A percentile compares a stretch with the other conserved stretches of the same genome.
These are phyloP conservation scores for Rhodamnia argentea DNA, from an alignment of 345 rosid genomes.

Conservation along the genomic window DNA sequence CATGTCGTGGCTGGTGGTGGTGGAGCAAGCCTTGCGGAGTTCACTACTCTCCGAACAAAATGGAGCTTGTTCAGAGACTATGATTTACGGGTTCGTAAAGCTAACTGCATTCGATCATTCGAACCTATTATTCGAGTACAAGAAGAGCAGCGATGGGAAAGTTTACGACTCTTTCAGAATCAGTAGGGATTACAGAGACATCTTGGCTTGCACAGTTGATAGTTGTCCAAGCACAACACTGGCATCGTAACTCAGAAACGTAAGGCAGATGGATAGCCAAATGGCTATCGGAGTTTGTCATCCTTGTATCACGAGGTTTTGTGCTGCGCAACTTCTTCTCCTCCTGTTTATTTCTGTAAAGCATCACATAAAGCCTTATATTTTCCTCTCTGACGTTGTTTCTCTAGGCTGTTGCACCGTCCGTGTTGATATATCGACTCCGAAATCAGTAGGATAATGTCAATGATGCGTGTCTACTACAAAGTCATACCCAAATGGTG, in stretches of 20 bases:
- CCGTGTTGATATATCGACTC: background rate
- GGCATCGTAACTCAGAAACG: conserved; percentile 22
- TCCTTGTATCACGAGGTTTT: background rate
- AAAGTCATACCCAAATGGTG: background rate
- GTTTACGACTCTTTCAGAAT: conserved; percentile 76
- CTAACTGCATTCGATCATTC: conserved; percentile 72
- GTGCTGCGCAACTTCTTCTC: background rate
- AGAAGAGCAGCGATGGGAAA: conserved; percentile 68
- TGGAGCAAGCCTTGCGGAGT: conserved; percentile 57
- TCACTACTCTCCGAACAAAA: conserved; percentile 28
- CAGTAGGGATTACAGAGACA: conserved; percentile 75
- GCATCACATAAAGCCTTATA: background rate
- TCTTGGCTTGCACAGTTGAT: conserved; percentile 68
- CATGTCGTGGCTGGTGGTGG: conserved; percentile 84
- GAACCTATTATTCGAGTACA: conserved; percentile 71
- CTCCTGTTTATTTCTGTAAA: background rate
- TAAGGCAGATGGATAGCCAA: background rate
- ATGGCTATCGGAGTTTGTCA: background rate
- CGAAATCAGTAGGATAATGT: background rate
- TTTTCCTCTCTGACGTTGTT: background rate
- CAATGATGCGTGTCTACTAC: too few relatives aligned
- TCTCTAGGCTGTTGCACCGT: background rate
- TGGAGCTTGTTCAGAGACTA: conserved; percentile 77
- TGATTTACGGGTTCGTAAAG: conserved; percentile 72
- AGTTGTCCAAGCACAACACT: conserved; percentile 58